Evolutionary conservation across 768 basidiomycete genomes (phyloP), one percentile per base, ranked within the genome.

Genomic region (Cyathus striatus): DNA sequence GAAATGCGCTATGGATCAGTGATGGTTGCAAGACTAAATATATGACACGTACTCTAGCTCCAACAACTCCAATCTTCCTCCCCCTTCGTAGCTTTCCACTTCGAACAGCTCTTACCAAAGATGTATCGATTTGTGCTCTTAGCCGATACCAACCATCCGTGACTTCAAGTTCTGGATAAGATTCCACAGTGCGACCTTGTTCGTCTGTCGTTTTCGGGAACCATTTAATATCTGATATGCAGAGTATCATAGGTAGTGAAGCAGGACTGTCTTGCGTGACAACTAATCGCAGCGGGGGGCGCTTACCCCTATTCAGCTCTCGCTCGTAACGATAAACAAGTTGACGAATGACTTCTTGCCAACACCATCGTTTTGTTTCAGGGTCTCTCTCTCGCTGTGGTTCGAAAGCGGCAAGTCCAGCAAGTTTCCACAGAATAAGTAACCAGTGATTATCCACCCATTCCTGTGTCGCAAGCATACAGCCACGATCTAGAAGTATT

Each of bases 121-220:
- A 76, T 16, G 65, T 63, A 60, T 98, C 96, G 10, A 90, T 70
- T 36, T 73, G 72, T 0, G 91, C 88, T 12, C 81, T 78, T 5
- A 98, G 69, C 22, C 83, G 69, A 54, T 99, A 99, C 96, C 96
- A 99, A 12, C 96, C 96, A 57, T 99, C 96, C 1, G 92, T 93
- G n/a, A 98, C 66, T 61, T 97, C 96, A 5, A 99, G 62, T 49
- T 82, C 77, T 0, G 83, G 76, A 51, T 70, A 61, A 2, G 66
- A 56, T 18, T 65, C 65, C 21, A 62, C 53, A 4, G 65, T 52
- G 16, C 60, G 40, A 3, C 66, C 66, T 23, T 73, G 64, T 1
- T 72, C 66, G 20, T 64, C 60, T 2, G 62, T 45, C 3, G 60
- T 61, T 16, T 50, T 50, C 23, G 70, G 57, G 5, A 70, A 64